Evolutionary conservation across 2,329 filamentous ascomycete genomes (phyloP).

Genomic region (Paracoccidioides brasiliensis): DNA sequence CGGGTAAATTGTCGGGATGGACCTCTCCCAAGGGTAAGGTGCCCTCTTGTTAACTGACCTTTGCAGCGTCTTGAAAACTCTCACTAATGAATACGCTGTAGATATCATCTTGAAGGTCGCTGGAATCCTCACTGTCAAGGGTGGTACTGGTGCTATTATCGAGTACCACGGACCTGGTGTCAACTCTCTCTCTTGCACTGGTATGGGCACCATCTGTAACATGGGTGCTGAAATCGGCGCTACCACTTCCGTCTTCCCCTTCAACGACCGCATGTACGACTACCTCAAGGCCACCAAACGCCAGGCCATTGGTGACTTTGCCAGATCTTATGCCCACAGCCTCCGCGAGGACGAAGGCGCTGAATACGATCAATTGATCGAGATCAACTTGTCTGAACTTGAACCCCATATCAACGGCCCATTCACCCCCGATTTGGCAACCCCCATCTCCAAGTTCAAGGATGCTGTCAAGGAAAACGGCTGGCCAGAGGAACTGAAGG

Average conservation of each 20-base stretch:
- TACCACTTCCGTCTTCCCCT: slow-evolving; percentile 91
- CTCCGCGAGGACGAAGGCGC: slow-evolving; percentile 79
- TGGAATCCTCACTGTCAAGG: slow-evolving; percentile 93
- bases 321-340: slow-evolving; percentile 70
- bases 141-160: slow-evolving; percentile 77
- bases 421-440: slow-evolving; percentile 95
- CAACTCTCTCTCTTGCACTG: slow-evolving; percentile 62
- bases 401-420: slow-evolving; percentile 98
- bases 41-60: slow-evolving; percentile 6
- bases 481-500: slow-evolving; percentile 95
- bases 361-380: slow-evolving; percentile 90
- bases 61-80: not conserved
- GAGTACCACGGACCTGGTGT: slow-evolving; percentile 53
- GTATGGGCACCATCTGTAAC: slow-evolving; percentile 70
- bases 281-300: slow-evolving; percentile 90
- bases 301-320: slow-evolving; percentile 77
- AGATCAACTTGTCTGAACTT: slow-evolving; percentile 87
- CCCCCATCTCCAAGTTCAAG: slow-evolving; percentile 94
- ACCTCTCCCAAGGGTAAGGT: slow-evolving; percentile 73
- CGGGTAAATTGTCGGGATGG: slow-evolving; percentile 81
- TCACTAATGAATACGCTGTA: slow-evolving; percentile 22
- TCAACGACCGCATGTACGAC: slow-evolving; percentile 96
- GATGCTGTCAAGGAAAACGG: slow-evolving; percentile 85
- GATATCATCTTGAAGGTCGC: slow-evolving; percentile 97
- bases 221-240: slow-evolving; percentile 56